phyloP scores from a whole-genome alignment of 2,329 filamentous ascomycete species.

The Chaetomiaceae sp. region DNA sequence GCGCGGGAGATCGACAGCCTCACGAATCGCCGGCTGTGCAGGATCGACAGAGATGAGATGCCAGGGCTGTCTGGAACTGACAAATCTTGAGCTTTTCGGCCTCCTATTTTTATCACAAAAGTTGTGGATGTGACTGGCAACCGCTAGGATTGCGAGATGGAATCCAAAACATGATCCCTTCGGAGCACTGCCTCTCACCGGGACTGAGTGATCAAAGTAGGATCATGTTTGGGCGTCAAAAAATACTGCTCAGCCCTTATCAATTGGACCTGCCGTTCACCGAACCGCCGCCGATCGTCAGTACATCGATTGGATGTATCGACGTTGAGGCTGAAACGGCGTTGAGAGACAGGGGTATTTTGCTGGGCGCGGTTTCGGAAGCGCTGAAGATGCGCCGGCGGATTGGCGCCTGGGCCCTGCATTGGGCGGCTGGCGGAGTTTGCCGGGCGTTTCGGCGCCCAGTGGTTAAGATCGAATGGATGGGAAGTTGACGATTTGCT shows the following conservation, averaged over 20 bases:
- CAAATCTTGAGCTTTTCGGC: no score
- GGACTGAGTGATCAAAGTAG: background rate
- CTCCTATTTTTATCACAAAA: no score
- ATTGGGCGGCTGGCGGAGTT: slow-evolving; percentile 1
- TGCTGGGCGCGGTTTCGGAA: slow-evolving; percentile 10
- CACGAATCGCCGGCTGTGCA: no score
- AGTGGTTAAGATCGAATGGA: no score
- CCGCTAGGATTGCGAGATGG: no score
- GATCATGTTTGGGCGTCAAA: background rate
- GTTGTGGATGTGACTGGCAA: no score
- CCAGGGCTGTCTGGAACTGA: no score
- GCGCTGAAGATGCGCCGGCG: slow-evolving; percentile 3
- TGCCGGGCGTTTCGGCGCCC: background rate
- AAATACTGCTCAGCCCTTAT: background rate
- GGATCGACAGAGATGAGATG: no score
- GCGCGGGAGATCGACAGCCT: no score
- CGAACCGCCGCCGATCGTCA: background rate
- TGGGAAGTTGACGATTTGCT: no score
- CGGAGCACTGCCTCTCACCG: no score
- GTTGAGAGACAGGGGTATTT: background rate
- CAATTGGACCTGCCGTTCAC: background rate
- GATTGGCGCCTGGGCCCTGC: slow-evolving; percentile 13
- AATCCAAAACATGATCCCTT: no score
- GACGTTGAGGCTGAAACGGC: slow-evolving; percentile 20
- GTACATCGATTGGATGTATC: slow-evolving; percentile 8